Conservation (phyloP, 768 basidiomycete genomes). For the Lentinula boryana region DNA sequence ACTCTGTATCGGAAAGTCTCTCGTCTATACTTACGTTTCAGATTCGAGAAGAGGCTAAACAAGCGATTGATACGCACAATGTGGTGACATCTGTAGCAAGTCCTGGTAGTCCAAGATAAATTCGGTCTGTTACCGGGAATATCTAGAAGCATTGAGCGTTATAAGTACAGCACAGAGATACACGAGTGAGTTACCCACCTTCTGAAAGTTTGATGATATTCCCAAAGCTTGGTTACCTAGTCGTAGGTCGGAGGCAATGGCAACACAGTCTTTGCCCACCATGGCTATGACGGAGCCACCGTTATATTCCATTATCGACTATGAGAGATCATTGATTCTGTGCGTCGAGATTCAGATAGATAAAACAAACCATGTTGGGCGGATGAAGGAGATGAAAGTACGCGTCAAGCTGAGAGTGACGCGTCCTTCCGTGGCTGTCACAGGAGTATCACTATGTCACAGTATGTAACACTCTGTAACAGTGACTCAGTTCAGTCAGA, state of each 20-base stretch:
- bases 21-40: conserved; percentile 40
- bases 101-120: conserved; percentile 88
- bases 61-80: conserved; percentile 45
- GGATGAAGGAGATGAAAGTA: conserved; percentile 6
- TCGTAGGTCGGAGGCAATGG: conserved; percentile 93
- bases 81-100: conserved; percentile 92
- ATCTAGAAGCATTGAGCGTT: conserved; percentile 44
- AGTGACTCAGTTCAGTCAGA: not conserved
- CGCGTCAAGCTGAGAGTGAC: conserved; percentile 5
- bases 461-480: no score
- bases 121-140: conserved; percentile 89
- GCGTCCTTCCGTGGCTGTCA: conserved; percentile 1
- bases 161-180: conserved; percentile 8
- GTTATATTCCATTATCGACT: conserved; percentile 92
- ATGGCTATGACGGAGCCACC: conserved; percentile 99
- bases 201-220: conserved; percentile 90
- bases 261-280: conserved; percentile 98
- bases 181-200: conserved; percentile 43
- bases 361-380: conserved; percentile 17
- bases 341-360: not conserved
- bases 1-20: conserved; percentile 91
- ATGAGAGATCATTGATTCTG: conserved; percentile 3
- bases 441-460: not conserved
- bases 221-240: conserved; percentile 84
- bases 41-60: conserved; percentile 2